A percentile compares a stretch with the other conserved stretches of the same genome.
These are phyloP conservation scores for Coemansia sp. DNA, from an alignment of 192 early-diverging fungal species.

Conservation along the genomic window DNA sequence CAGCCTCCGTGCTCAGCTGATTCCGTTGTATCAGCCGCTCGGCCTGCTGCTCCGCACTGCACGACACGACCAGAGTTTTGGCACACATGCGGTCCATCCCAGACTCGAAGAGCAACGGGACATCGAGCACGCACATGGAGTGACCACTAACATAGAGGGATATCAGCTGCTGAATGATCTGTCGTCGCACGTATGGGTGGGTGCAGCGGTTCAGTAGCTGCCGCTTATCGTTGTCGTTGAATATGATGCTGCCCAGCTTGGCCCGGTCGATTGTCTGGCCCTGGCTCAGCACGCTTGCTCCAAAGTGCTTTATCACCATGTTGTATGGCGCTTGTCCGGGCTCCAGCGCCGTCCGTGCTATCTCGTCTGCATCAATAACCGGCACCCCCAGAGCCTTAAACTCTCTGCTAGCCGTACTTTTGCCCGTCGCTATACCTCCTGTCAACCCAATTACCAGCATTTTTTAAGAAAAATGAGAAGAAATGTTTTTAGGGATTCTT, in stretches of 20 bases:
- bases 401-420: conserved; percentile 78
- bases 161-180: conserved; percentile 71
- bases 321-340: conserved; percentile 72
- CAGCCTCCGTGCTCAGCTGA: conserved; percentile 53
- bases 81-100: conserved; percentile 72
- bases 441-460: conserved; percentile 92
- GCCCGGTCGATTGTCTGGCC: conserved; percentile 64
- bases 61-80: conserved; percentile 71
- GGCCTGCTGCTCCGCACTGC: conserved; percentile 70
- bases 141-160: conserved; percentile 68
- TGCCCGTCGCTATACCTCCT: conserved; percentile 91
- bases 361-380: conserved; percentile 87
- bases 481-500: conserved; percentile 1
- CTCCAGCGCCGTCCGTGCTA: conserved; percentile 83
- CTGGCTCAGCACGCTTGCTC: conserved; percentile 59
- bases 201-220: conserved; percentile 76
- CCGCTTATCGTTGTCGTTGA: conserved; percentile 69
- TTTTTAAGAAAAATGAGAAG: not conserved
- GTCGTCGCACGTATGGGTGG: conserved; percentile 83
- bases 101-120: conserved; percentile 89
- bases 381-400: conserved; percentile 61
- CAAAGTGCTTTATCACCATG: conserved; percentile 75
- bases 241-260: conserved; percentile 78
- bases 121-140: conserved; percentile 78
- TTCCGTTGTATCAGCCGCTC: conserved; percentile 73